Base-by-base conservation (phyloP, 805 yeast species). In the Diddensiella transvaalensis region DNA sequence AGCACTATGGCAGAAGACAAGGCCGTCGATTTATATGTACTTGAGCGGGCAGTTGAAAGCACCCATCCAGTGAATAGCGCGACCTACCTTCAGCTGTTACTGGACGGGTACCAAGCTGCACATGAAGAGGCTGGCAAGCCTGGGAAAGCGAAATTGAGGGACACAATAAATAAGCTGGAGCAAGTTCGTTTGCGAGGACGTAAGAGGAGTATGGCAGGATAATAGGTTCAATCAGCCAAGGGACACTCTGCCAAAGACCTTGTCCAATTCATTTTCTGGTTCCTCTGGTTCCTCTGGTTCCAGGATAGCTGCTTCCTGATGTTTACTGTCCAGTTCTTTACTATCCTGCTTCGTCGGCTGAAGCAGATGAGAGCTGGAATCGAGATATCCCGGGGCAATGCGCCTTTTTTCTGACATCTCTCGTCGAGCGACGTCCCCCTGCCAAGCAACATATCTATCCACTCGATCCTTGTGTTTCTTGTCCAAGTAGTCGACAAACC, bases 11-110 rank as follows among this genome's bases (percentile, higher is more conserved):
- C 85, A 0, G 99, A 93, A 59, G 98, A 91, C 60, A 89, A 87
- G 65, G 98, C 98, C 2, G 99, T 93, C n/a, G 99, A 93, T 65
- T 66, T 93, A 50, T 93, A 93, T 59, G 98, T 93, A 8, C 68
- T 93, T 51, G 99, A 93, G 66, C 73, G 98, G 59, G 98, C 99
- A 0, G 76, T 93, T 17, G 69, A 80, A 24, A 87, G 96, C 56
- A 93, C 99, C 1, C 99, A 93, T 66, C 91, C 98, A 0, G 73
- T 75, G 3, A 78, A 77, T 59, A 74, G 96, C 1, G 75, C 73
- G 1, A 59, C 64, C 38, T 89, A 89, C 63, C 82, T 79, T 57
- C 64, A 68, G 37, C 83, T 91, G 89, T 59, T 89, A 3, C 67
- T 90, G 52, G 75, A 80, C 47, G 96, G 96, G 0, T 88, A 87